These are phyloP conservation scores for Galeopsis tetrahit DNA, from an alignment of 257 asterid species.

Conservation along the genomic window DNA sequence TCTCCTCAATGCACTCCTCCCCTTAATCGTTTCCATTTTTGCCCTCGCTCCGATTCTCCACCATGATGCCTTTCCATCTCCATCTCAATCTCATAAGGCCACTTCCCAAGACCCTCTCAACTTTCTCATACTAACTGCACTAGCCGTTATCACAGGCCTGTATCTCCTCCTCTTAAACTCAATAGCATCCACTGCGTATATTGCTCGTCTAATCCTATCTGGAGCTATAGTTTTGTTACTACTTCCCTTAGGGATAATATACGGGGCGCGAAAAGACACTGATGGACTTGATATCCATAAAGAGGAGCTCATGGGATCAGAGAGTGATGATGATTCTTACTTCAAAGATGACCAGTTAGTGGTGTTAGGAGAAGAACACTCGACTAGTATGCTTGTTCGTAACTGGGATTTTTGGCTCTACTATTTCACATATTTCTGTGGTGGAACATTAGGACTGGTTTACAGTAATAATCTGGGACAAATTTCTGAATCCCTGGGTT, in stretches of 20 bases:
- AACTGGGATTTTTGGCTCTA: constrained; percentile 72
- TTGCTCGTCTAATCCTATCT: constrained; percentile 40
- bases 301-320: constrained; percentile 32
- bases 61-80: constrained; percentile 35
- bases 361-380: constrained; percentile 68
- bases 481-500: constrained; percentile 65
- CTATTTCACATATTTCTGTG: constrained; percentile 57
- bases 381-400: constrained; percentile 41
- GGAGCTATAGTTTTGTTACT: constrained; percentile 56
- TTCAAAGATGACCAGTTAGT: constrained; percentile 40
- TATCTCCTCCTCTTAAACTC: constrained; percentile 55
- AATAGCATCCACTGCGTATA: constrained; percentile 31
- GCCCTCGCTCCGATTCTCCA: constrained; percentile 41
- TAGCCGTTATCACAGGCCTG: constrained; percentile 54
- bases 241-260: constrained; percentile 39
- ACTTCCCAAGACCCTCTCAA: constrained; percentile 33
- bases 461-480: constrained; percentile 77
- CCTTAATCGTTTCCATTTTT: constrained; percentile 44
- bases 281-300: constrained; percentile 39
- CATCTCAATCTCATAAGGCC: neutral
- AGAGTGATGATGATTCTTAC: constrained; percentile 20
- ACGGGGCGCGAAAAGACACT: constrained; percentile 25
- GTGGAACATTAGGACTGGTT: constrained; percentile 68
- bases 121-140: constrained; percentile 44
- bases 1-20: constrained; percentile 61